A percentile compares a stretch with the other conserved stretches of the same genome.
Conservation (phyloP, 257 asterid genomes). For the Parsonsia alboflavescens region DNA sequence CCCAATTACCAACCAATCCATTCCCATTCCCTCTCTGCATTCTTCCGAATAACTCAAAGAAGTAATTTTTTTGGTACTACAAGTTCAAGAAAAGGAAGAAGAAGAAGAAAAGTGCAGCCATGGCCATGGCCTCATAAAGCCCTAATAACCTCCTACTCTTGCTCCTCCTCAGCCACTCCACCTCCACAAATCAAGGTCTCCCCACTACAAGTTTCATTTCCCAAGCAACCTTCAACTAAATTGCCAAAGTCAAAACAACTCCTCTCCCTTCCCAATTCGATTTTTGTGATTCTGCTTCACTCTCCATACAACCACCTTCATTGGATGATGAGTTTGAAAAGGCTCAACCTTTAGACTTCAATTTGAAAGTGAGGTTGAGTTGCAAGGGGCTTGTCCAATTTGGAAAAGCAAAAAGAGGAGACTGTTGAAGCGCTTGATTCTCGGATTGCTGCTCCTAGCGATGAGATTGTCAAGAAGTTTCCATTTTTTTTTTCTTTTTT, state of each 20-base stretch:
- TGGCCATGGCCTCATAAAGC: constrained; percentile 79
- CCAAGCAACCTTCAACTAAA: constrained; percentile 38
- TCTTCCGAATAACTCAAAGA: neutral
- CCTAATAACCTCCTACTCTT: constrained; percentile 28
- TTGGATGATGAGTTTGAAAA: constrained; percentile 71
- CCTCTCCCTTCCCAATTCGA: constrained; percentile 28
- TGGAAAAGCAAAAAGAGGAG: constrained; percentile 81
- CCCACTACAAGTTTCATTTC: constrained; percentile 30
- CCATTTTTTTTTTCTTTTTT: too few species aligned
- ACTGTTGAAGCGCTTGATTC: constrained; percentile 71
- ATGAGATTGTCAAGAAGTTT: constrained; percentile 88
- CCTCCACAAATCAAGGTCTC: constrained; percentile 40
- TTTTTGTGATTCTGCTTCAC: constrained; percentile 43
- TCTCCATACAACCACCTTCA: constrained; percentile 69
- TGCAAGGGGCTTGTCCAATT: constrained; percentile 57
- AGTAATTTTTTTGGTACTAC: neutral
- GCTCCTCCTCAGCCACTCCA: constrained; percentile 20
- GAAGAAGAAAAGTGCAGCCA: constrained; percentile 33
- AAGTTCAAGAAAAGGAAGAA: constrained; percentile 5
- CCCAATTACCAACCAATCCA: neutral
- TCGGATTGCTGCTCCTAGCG: constrained; percentile 71
- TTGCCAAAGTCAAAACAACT: constrained; percentile 36
- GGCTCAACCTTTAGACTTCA: constrained; percentile 81
- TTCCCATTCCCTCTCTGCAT: neutral
- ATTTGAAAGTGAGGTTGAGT: constrained; percentile 85